Conservation (phyloP, 148 eudicot species). For the Silene latifolia region DNA sequence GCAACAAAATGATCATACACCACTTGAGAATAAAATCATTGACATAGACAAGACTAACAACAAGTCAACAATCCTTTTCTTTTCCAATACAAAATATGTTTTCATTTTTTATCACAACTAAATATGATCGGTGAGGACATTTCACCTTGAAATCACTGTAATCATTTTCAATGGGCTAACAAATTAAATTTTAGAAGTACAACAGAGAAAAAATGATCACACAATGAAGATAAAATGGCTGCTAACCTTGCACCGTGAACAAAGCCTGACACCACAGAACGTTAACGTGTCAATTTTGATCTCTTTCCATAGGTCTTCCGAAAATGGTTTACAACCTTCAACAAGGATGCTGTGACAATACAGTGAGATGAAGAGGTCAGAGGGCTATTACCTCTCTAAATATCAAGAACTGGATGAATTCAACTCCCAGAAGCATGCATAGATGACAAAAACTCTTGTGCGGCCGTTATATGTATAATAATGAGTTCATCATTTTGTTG, state of each 20-base stretch:
- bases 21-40: neutral
- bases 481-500: too few species aligned
- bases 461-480: too few species aligned
- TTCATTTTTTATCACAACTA: too few species aligned
- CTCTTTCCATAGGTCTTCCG: constrained; percentile 93
- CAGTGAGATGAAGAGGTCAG: neutral
- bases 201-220: neutral
- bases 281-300: constrained; percentile 53
- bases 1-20: too few species aligned
- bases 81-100: too few species aligned
- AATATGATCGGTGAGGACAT: too few species aligned
- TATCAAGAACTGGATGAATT: neutral
- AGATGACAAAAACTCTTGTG: too few species aligned
- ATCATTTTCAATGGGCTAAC: too few species aligned
- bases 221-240: neutral
- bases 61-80: too few species aligned
- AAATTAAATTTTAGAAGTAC: neutral
- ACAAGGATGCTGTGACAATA: constrained; percentile 62
- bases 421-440: neutral
- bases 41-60: neutral
- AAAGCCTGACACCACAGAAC: constrained; percentile 74
- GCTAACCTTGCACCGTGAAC: constrained; percentile 88
- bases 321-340: constrained; percentile 78
- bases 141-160: too few species aligned
- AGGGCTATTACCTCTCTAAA: neutral